Evolutionary conservation across 257 asterid genomes (phyloP).

Genomic region (Cruciata laevipes): DNA sequence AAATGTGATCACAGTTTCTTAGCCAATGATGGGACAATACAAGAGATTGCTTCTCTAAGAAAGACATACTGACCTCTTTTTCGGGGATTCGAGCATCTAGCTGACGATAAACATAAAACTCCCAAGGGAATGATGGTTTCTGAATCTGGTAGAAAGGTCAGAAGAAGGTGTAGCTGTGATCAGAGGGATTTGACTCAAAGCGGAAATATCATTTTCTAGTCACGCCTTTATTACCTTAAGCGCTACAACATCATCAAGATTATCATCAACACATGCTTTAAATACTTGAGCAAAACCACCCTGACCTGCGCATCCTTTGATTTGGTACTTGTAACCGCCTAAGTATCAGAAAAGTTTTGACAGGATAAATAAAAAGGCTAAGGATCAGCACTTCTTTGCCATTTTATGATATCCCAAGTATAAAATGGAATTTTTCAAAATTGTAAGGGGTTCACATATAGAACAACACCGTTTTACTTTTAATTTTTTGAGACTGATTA

Average conservation of each 20-base stretch:
- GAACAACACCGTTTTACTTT: not conserved
- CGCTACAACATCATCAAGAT: slow-evolving; percentile 76
- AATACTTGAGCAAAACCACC: slow-evolving; percentile 99
- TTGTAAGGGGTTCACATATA: not conserved
- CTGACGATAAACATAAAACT: slow-evolving; percentile 90
- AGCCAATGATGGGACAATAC: slow-evolving; percentile 9
- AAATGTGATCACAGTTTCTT: slow-evolving; percentile 20
- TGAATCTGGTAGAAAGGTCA: slow-evolving; percentile 51
- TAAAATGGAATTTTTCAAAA: not conserved
- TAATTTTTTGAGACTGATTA: not conserved
- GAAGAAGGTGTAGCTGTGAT: slow-evolving; percentile 5
- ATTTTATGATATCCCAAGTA: not conserved
- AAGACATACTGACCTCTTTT: slow-evolving; percentile 54
- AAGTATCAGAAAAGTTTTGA: slow-evolving; percentile 16
- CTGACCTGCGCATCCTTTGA: slow-evolving; percentile 96
- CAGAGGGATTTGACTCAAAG: slow-evolving; percentile 15
- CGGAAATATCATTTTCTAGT: slow-evolving; percentile 11
- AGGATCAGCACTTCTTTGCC: not conserved
- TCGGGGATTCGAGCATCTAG: slow-evolving; percentile 73
- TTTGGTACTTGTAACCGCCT: slow-evolving; percentile 91
- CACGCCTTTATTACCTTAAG: slow-evolving; percentile 56
- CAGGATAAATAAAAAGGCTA: slow-evolving; percentile 2
- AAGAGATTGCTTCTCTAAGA: slow-evolving; percentile 12
- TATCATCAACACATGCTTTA: slow-evolving; percentile 63
- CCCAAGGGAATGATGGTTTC: slow-evolving; percentile 99